Percentiles rank a stretch among this genome's conserved stretches.
These are phyloP conservation scores for Aspergillus udagawae DNA, from an alignment of 2,329 filamentous ascomycete species.

Conservation along the genomic window DNA sequence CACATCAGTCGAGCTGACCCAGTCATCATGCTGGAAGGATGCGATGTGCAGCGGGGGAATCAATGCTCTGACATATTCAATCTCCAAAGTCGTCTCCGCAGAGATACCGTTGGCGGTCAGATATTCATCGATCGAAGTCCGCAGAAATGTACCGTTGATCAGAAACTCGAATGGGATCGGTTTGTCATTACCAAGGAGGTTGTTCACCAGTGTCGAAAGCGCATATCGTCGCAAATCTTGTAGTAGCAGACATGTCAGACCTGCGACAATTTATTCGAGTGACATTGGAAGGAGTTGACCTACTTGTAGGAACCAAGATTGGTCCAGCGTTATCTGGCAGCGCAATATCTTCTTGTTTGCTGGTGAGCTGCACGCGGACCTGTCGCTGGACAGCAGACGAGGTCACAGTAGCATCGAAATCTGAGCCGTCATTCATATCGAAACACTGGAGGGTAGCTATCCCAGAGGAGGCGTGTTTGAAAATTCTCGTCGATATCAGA, in stretches of 20 bases:
- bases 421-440: constrained; percentile 25
- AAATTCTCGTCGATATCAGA: background rate
- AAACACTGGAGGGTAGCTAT: background rate
- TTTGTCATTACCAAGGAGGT: constrained; percentile 53
- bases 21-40: constrained; percentile 95
- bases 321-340: constrained; percentile 53
- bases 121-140: constrained; percentile 86
- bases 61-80: constrained; percentile 91
- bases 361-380: constrained; percentile 53
- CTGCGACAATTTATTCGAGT: background rate
- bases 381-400: constrained; percentile 38
- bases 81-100: constrained; percentile 76
- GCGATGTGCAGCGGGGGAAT: constrained; percentile 85
- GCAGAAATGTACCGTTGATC: constrained; percentile 87
- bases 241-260: constrained; percentile 8
- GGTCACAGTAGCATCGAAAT: constrained; percentile 12
- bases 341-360: constrained; percentile 50
- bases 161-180: constrained; percentile 74
- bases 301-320: constrained; percentile 56
- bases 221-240: constrained; percentile 54
- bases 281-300: constrained; percentile 11
- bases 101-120: constrained; percentile 81
- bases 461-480: background rate
- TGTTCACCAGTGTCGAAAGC: constrained; percentile 61
- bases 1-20: constrained; percentile 85